These are phyloP conservation scores for Nannochloropsis oceanica DNA, from an alignment of 108 stramenopile genomes.

Conservation along the genomic window DNA sequence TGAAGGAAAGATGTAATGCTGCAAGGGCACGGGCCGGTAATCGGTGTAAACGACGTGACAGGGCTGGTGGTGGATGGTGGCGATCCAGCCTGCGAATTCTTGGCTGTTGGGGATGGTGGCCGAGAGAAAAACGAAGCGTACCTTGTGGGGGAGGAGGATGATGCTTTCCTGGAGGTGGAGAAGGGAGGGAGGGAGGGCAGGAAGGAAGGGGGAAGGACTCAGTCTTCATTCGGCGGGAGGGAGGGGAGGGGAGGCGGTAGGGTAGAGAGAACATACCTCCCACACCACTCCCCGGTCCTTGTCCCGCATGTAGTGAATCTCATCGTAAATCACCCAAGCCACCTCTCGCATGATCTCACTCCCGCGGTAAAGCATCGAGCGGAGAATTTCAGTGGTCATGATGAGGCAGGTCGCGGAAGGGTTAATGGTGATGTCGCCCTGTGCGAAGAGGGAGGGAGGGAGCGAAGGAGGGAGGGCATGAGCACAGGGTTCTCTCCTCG, in stretches of 20 bases:
- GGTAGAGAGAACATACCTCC: constrained; percentile 23
- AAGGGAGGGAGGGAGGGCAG: not conserved
- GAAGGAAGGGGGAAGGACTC: not conserved
- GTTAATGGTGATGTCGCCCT: constrained; percentile 94
- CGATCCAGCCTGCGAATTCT: constrained; percentile 70
- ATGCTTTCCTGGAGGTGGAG: constrained; percentile 78
- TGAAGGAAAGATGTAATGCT: constrained; percentile 90
- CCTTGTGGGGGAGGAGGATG: constrained; percentile 60
- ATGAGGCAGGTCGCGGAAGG: constrained; percentile 84
- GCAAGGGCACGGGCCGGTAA: constrained; percentile 91
- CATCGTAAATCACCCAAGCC: constrained; percentile 93
- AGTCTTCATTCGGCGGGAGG: not conserved
- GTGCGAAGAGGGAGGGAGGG: not conserved
- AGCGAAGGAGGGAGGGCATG: not conserved
- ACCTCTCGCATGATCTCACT: constrained; percentile 93
- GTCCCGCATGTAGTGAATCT: constrained; percentile 99
- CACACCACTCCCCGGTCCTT: constrained; percentile 55
- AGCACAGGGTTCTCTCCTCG: too few relatives aligned
- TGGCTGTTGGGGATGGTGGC: constrained; percentile 95
- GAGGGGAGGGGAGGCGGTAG: not conserved
- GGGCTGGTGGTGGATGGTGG: constrained; percentile 88
- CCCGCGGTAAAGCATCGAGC: constrained; percentile 97
- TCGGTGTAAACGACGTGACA: constrained; percentile 99
- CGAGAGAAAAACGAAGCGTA: constrained; percentile 84
- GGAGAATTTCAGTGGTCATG: constrained; percentile 97